Percentiles rank a stretch among this genome's conserved stretches.
Evolutionary conservation across 1,139 yeast genomes (phyloP).

Genomic region (Pichia sp.): DNA sequence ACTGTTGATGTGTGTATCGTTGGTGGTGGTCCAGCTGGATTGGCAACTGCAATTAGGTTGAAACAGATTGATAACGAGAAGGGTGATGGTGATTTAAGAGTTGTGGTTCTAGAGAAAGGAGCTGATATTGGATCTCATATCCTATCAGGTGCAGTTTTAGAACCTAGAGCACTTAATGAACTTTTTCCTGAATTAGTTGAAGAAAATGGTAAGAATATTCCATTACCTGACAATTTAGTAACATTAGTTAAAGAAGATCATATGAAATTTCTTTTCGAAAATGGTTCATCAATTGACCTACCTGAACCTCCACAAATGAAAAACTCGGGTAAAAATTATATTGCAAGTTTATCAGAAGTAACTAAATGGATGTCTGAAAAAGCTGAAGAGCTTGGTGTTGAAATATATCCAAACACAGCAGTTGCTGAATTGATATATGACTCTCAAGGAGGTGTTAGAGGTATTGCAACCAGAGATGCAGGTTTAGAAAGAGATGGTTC

Average conservation of each 20-base stretch:
- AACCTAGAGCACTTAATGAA: conserved; percentile 80
- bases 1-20: conserved; percentile 89
- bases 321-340: conserved; percentile 73
- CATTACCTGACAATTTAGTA: conserved; percentile 69
- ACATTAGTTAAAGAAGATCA: conserved; percentile 64
- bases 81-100: conserved; percentile 62
- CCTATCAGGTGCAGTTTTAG: conserved; percentile 89
- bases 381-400: conserved; percentile 93
- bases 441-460: conserved; percentile 57
- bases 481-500: conserved; percentile 70
- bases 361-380: conserved; percentile 76
- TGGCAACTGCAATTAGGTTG: conserved; percentile 83
- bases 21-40: conserved; percentile 97
- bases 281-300: conserved; percentile 47
- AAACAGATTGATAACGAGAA: conserved; percentile 79
- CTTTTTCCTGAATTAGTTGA: conserved; percentile 49
- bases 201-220: conserved; percentile 49
- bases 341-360: conserved; percentile 75
- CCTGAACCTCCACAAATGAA: conserved; percentile 94
- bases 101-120: conserved; percentile 85
- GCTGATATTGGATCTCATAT: conserved; percentile 89
- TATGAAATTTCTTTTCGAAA: conserved; percentile 59
- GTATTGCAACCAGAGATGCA: conserved; percentile 91
- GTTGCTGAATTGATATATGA: conserved; percentile 76
- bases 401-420: conserved; percentile 83